Conservation (phyloP, 2,329 filamentous ascomycete genomes). For the Claviceps pazoutovae region DNA sequence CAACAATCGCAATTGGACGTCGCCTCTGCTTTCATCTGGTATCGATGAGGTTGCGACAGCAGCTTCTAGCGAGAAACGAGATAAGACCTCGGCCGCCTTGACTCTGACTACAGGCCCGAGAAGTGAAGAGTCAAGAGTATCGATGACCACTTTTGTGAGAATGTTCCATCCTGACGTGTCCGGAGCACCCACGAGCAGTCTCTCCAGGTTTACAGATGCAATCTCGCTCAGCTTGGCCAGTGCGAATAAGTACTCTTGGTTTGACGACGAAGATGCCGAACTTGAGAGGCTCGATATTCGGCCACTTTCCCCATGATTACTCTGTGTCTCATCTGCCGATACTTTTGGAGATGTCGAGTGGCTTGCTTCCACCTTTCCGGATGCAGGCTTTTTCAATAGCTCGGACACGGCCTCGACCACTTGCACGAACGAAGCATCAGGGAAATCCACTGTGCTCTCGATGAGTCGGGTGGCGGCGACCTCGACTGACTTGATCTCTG, state of each 20-base stretch:
- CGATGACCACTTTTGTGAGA: constrained; percentile 42
- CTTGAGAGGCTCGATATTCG: constrained; percentile 34
- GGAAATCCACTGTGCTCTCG: constrained; percentile 85
- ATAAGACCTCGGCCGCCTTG: constrained; percentile 51
- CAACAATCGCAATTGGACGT: constrained; percentile 60
- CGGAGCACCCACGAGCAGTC: constrained; percentile 54
- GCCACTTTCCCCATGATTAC: constrained; percentile 24
- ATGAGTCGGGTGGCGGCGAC: constrained; percentile 74
- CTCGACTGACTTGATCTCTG: constrained; percentile 79
- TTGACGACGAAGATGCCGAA: constrained; percentile 31
- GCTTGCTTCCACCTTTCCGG: constrained; percentile 10
- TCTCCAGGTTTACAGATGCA: constrained; percentile 58
- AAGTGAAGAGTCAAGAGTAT: constrained; percentile 31
- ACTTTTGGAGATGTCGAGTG: constrained; percentile 8
- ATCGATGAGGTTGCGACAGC: constrained; percentile 41
- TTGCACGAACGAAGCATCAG: constrained; percentile 65
- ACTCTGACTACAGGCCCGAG: constrained; percentile 39
- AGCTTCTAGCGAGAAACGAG: constrained; percentile 42
- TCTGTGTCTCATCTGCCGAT: constrained; percentile 17
- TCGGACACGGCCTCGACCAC: constrained; percentile 64
- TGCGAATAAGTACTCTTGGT: constrained; percentile 52
- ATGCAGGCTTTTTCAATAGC: constrained; percentile 39
- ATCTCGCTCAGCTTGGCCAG: constrained; percentile 62
- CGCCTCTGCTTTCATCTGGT: constrained; percentile 34
- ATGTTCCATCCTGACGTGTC: constrained; percentile 62